These are phyloP conservation scores for Mycena olivaceomarginata DNA, from an alignment of 768 basidiomycete species.

Conservation along the genomic window DNA sequence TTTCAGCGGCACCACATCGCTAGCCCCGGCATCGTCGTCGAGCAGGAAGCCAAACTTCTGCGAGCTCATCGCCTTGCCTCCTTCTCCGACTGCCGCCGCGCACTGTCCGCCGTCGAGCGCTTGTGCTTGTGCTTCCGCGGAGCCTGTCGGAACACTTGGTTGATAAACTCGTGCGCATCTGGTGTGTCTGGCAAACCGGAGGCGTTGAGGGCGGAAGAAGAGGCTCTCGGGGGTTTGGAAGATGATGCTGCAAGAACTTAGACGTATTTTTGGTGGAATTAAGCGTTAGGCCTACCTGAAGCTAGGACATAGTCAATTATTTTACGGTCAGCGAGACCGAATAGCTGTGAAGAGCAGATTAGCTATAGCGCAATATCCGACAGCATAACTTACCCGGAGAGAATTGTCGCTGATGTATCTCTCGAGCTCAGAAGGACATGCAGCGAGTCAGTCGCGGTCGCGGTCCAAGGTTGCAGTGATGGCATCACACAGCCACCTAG, in stretches of 20 bases:
- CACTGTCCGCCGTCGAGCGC: conserved; percentile 62
- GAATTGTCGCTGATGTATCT: conserved; percentile 89
- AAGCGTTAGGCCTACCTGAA: conserved; percentile 72
- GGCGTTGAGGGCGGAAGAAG: conserved; percentile 80
- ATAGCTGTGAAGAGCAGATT: conserved; percentile 69
- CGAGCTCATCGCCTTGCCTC: conserved; percentile 79
- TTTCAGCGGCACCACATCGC: conserved; percentile 62
- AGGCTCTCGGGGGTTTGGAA: conserved; percentile 86
- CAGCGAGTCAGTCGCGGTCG: neutral
- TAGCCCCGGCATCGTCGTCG: conserved; percentile 80
- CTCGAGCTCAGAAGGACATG: conserved; percentile 81
- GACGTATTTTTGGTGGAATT: conserved; percentile 5
- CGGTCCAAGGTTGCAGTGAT: too few species aligned
- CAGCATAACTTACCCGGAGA: conserved; percentile 70
- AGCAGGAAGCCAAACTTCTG: conserved; percentile 89
- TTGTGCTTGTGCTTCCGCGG: conserved; percentile 89
- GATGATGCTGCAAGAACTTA: conserved; percentile 75
- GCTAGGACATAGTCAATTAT: conserved; percentile 93
- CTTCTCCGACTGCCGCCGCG: conserved; percentile 83
- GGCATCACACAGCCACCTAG: too few species aligned
- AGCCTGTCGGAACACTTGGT: conserved; percentile 83
- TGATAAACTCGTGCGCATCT: conserved; percentile 87
- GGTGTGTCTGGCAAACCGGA: conserved; percentile 90
- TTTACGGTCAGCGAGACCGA: conserved; percentile 89
- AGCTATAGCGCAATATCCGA: conserved; percentile 15